Base-by-base conservation (phyloP, 1,139 yeast genomes). In the Pichia norvegensis region DNA sequence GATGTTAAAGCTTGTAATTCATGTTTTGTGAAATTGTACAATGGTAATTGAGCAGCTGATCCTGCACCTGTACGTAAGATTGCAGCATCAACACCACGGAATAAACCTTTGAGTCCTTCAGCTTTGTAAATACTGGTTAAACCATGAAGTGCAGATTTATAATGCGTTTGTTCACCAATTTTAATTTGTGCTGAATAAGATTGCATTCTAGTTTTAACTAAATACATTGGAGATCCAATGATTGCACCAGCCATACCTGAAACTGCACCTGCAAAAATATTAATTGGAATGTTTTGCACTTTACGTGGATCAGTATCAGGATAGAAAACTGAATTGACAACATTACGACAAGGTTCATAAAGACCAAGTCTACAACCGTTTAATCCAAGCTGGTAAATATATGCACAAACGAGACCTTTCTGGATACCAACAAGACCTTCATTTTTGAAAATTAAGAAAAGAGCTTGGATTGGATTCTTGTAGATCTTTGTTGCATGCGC, bases 121-220 rank as follows among this genome's bases (percentile, higher is more conserved):
- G 73, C 65, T 43, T 66, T 67, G 60, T 69, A 78, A 38, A 92
- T 79, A 31, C 79, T 70, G 14, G 66, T 57, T 31, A 92, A 61
- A 3, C 96, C 98, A 55, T 84, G 78, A 65, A 72, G 69, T 2
- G 83, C 75, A 45, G 79, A 76, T 38, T 66, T 76, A 66, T 92
- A 92, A 63, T 84, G 85, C 0, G 97, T 88, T 65, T 92, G 98
- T 56, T 90, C 92, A 41, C 98, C 98, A 43, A 88, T 80, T 40
- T 79, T 72, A 52, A 79, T 72, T 4, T 72, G 72, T 1, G 64
- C 58, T 9, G 95, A 81, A 63, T 77, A 90, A 2, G 96, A 83
- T 68, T 92, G 98, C 95, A 92, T 87, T 69, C 98, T 75, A 1
- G 97, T 94, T 67, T 92, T 92, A 57, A 92, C 79, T 54, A 92